Evolutionary conservation across 2,329 filamentous ascomycete species (phyloP), one percentile per base, ranked within the genome.

Genomic region (Coleophoma eucalyptorum): DNA sequence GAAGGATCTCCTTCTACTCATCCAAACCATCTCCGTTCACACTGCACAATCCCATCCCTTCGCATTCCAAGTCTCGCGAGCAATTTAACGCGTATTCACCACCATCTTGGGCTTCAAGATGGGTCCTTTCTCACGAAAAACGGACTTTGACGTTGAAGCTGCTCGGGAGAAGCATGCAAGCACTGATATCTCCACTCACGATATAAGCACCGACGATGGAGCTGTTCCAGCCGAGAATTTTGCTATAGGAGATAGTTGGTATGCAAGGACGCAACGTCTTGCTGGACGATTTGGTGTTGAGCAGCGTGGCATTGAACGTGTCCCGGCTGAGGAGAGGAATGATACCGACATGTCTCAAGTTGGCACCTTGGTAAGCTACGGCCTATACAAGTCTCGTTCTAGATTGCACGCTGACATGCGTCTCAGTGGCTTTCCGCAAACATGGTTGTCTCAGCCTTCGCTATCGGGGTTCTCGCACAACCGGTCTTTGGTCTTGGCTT

Each of bases 381-480:
- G 26, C 26, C 26, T 44, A 26, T 10, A 15, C n/a, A 16, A 42
- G 7, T 34, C 16, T 19, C 33, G 11, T 18, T 43, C 11, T 18
- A 15, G 18, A 43, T 2, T 4, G 43, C 20, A 33, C 16, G 26
- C 26, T 26, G 26, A 26, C 16, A 48, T 37, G 55, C 20, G 32
- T 50, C 34, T 43, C 48, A 87, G 83, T 91, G 87, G 87, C 73
- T 89, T 42, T 85, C 86, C 1, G 86, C 86, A 61, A 91, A 91
- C 69, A 83, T 91, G 83, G 85, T 88, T 48, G 83, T 90, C 44
- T 86, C 83, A 20, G 84, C 85, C 13, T 90, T 91, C 62, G 87
- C 89, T 45, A 85, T 91, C 50, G 89, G 87, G 43, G 80, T 87
- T 16, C 78, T 88, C 5, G 84, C 80, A 1, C 76, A 83, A n/a